Evolutionary conservation across 805 yeast genomes (phyloP), one percentile per base, ranked within the genome.

Genomic region (Ogataea kodamae): DNA sequence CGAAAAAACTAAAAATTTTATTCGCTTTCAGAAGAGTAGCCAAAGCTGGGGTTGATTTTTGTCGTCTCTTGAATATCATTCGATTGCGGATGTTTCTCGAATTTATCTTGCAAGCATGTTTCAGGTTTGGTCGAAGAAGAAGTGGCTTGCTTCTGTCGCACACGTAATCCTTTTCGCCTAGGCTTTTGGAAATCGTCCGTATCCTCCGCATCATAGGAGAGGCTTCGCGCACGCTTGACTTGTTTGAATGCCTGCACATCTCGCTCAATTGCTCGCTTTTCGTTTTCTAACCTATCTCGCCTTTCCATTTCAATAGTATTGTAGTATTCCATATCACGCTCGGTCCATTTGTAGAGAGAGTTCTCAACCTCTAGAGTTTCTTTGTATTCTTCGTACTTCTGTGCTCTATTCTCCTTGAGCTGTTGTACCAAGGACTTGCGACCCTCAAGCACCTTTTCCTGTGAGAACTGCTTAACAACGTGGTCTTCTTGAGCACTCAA

Each of bases 401-500:
- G 42, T 12, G 35, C 61, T 51, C 63, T 55, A 31, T 62, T 57
- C 28, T 64, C 70, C 20, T 55, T 52, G 16, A 69, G 44, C 46
- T 70, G 76, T 14, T 68, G 67, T 10, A 57, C 59, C 9, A 70
- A 47, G 3, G 70, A 55, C 46, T 65, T 66, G 15, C 74, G 49
- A 27, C 55, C 58, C 6, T 45, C 40, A 12, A 41, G 46, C 9
- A 45, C 49, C 10, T 47, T 45, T 13, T 46, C 41, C 40, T 43
- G 32, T 8, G 52, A 40, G 43, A 49, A 30, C 25, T 37, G 42
- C 13, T 29, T 37, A 14, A 38, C 33, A 12, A 28, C 22, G 14
- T 38, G 24, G 24, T 32, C 30, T 17, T 48, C 56, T 13, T 31
- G 29, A 16, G 35, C 36, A 36, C 39, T 49, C 31, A 44, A 50